Base-by-base conservation (phyloP, 345 rosid genomes). In the Hevea brasiliensis region DNA sequence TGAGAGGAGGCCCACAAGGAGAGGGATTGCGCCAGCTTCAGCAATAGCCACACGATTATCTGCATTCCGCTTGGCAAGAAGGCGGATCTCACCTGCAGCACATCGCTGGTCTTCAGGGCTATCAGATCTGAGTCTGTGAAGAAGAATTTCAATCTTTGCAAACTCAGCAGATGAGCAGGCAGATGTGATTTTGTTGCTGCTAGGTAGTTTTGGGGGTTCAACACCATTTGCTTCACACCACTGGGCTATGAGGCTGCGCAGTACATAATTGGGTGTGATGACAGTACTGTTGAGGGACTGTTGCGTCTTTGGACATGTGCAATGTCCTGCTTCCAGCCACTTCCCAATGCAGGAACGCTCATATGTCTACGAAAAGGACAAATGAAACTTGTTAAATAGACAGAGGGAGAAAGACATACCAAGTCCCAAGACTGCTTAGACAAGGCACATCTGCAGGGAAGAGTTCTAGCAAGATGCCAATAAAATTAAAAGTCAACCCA, bases 1-100 rank as follows among this genome's bases (percentile, higher is more conserved):
- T 42, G 88, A 90, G 64, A 95, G 91, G 69, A 92, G 96, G 67
- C 79, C 75, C 8, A 95, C 91, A 4, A 95, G 98, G 71, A 87
- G 91, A 76, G 98, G 99, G 79, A 95, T 87, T 59, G 98, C 99
- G 65, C 99, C 99, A 61, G 99, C 99, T 85, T 95, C 97, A 27
- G 99, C 99, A 68, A 95, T 89, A 65, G 99, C 99, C 65, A 95
- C 90, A 8, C 98, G 98, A 65, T 95, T 95, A 77, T 92, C 97
- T 42, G 99, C 92, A 74, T 91, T 95, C 37, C 98, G 96, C 81
- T 95, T 95, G 37, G 98, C 99, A 61, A 95, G 97, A 73, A 92
- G 98, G 29, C 98, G 98, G 74, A 95, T 89, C 85, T 95, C 98
- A 6, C 96, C 92, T 10, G 99, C 96, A 53, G 98, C 97, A 65